Evolutionary conservation across 2,329 filamentous ascomycete genomes (phyloP).

Genomic region (Fusarium sp.): DNA sequence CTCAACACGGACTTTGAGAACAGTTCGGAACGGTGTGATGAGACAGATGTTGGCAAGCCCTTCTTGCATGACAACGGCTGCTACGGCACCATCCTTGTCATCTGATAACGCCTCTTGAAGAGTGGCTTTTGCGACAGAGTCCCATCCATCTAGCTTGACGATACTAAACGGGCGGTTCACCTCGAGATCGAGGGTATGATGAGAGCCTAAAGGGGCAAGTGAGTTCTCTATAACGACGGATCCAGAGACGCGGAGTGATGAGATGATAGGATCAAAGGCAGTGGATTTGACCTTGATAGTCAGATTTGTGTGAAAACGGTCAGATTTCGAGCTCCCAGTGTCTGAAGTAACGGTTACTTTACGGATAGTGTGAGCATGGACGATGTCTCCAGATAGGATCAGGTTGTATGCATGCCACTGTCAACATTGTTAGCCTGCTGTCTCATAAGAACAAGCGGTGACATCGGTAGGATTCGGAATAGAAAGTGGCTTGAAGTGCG

Average conservation of each 20-base stretch:
- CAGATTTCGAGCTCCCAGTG: slow-evolving; percentile 60
- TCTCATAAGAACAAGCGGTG: slow-evolving; percentile 13
- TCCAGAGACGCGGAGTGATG: slow-evolving; percentile 65
- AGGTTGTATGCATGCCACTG: slow-evolving; percentile 71
- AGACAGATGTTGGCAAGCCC: slow-evolving; percentile 84
- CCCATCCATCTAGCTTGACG: slow-evolving; percentile 87
- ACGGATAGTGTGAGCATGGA: slow-evolving; percentile 65
- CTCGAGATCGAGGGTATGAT: slow-evolving; percentile 80
- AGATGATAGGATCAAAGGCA: slow-evolving; percentile 66
- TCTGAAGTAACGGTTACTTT: slow-evolving; percentile 62
- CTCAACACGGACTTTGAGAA: slow-evolving; percentile 72
- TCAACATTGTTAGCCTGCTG: slow-evolving; percentile 24
- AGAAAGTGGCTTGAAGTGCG: slow-evolving; percentile 14
- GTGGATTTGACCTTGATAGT: slow-evolving; percentile 65
- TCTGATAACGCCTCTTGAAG: slow-evolving; percentile 82
- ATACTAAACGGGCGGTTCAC: slow-evolving; percentile 87
- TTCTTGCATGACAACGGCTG: slow-evolving; percentile 94
- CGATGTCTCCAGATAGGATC: slow-evolving; percentile 61
- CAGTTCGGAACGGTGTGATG: slow-evolving; percentile 81
- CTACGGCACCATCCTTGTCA: slow-evolving; percentile 81
- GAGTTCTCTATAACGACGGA: slow-evolving; percentile 62
- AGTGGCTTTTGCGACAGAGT: slow-evolving; percentile 83
- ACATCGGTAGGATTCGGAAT: background rate
- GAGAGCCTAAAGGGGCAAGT: slow-evolving; percentile 62
- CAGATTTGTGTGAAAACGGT: slow-evolving; percentile 67